phyloP scores from a whole-genome alignment of 495 filamentous ascomycete genomes.

The Daldinia vernicosa region DNA sequence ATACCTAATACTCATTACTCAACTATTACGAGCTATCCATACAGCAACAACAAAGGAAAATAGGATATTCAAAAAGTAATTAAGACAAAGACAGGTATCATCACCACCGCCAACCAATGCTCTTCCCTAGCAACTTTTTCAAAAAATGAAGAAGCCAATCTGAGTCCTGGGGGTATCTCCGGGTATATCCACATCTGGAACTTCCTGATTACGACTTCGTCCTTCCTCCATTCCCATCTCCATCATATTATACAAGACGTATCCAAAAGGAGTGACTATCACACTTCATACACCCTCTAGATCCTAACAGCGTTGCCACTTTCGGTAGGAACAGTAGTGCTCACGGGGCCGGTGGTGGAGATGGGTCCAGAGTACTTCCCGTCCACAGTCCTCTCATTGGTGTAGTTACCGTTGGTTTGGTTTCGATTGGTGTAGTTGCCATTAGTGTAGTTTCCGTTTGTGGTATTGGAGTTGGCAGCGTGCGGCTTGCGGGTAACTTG shows the following conservation, averaged over 20 bases:
- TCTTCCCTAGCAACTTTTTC: slow-evolving; percentile 4
- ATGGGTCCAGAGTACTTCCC: slow-evolving; percentile 17
- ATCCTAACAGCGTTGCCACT: slow-evolving; percentile 22
- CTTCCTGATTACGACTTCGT: slow-evolving; percentile 7
- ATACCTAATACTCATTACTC: not conserved
- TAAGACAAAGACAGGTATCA: slow-evolving; percentile 30
- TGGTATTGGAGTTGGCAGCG: slow-evolving; percentile 16
- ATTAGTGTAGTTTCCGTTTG: slow-evolving; percentile 31
- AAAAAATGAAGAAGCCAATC: slow-evolving; percentile 30
- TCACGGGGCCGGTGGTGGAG: not conserved
- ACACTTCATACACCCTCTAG: slow-evolving; percentile 21
- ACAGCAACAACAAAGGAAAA: slow-evolving; percentile 19
- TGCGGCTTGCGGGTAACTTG: slow-evolving; percentile 73
- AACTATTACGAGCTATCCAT: slow-evolving; percentile 5
- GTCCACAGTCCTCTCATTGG: slow-evolving; percentile 7
- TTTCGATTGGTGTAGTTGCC: slow-evolving; percentile 26
- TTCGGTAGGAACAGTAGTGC: not conserved
- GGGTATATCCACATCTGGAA: slow-evolving; percentile 28
- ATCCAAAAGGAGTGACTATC: not conserved
- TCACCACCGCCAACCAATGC: slow-evolving; percentile 10
- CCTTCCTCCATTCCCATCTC: not conserved
- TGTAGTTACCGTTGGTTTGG: slow-evolving; percentile 17
- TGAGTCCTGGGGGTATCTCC: slow-evolving; percentile 34
- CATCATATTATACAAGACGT: not conserved
- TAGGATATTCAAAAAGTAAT: slow-evolving; percentile 14